These are phyloP conservation scores for Trypanosoma scelopori DNA, from an alignment of 208 protist species.

Conservation along the genomic window DNA sequence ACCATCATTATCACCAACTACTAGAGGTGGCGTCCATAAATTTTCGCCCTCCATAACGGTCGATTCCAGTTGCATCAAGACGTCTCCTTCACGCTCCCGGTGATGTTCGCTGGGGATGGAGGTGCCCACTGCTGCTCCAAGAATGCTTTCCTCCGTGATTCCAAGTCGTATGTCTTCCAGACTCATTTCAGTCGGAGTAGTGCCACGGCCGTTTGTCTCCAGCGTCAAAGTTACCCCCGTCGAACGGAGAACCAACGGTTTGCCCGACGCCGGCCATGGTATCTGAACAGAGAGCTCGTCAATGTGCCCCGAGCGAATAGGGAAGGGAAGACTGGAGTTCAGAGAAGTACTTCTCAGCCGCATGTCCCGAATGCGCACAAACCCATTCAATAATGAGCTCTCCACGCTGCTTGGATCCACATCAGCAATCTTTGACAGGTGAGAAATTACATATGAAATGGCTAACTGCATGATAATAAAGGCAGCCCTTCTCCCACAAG, in stretches of 20 bases:
- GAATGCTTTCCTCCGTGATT: conserved; percentile 54
- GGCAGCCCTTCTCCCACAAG: background rate
- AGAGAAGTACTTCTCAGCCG: conserved; percentile 49
- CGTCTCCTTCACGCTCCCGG: background rate
- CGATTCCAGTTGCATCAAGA: background rate
- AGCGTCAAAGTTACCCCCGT: conserved; percentile 32
- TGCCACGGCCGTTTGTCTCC: conserved; percentile 22
- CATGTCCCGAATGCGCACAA: conserved; percentile 53
- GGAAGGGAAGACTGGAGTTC: conserved; percentile 56
- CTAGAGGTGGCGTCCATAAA: background rate
- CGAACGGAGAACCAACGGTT: conserved; percentile 46
- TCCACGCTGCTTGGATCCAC: conserved; percentile 62
- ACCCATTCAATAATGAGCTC: conserved; percentile 54
- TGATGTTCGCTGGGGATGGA: conserved; percentile 8
- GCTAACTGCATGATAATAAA: conserved; percentile 53
- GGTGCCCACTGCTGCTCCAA: conserved; percentile 30
- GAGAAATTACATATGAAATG: conserved; percentile 67
- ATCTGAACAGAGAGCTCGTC: conserved; percentile 53
- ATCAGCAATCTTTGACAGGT: conserved; percentile 71
- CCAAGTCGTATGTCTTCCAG: conserved; percentile 47
- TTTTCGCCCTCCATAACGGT: background rate
- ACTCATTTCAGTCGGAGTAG: conserved; percentile 27
- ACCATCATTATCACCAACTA: background rate
- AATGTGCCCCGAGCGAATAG: conserved; percentile 54
- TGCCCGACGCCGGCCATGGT: conserved; percentile 55